Percentiles rank a stretch among this genome's conserved stretches.
Evolutionary conservation across 2,329 filamentous ascomycete species (phyloP).

Genomic region (Metarhizium album): DNA sequence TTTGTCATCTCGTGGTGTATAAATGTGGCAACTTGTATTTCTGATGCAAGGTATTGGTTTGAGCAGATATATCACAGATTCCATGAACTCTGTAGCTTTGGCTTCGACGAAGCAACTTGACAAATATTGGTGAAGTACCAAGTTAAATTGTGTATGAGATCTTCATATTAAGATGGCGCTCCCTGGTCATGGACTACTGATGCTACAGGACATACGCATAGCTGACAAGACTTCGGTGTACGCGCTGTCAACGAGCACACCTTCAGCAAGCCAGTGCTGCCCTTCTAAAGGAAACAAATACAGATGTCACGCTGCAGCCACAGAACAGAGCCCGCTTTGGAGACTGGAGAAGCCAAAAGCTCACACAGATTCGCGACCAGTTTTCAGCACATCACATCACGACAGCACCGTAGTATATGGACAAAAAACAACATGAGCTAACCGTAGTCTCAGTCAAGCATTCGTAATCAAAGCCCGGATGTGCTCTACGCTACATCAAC

Average conservation of each 20-base stretch:
- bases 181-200: no score
- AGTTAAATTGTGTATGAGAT: no score
- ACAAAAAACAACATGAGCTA: background rate
- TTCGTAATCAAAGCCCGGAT: conserved; percentile 30
- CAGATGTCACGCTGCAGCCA: background rate
- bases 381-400: conserved; percentile 7
- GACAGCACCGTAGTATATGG: background rate
- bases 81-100: background rate
- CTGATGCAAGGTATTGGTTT: conserved; percentile 1
- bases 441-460: conserved; percentile 20
- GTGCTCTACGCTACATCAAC: conserved; percentile 34
- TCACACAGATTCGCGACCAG: background rate
- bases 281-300: no score
- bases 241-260: no score
- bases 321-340: background rate
- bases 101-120: no score
- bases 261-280: no score
- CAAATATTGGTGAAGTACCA: no score
- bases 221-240: no score
- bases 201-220: no score
- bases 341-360: background rate
- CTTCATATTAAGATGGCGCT: no score
- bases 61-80: background rate
- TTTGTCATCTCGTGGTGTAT: conserved; percentile 12
- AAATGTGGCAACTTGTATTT: conserved; percentile 7